Evolutionary conservation across 208 protist genomes (phyloP).

Genomic region (Borovskyia barvae): DNA sequence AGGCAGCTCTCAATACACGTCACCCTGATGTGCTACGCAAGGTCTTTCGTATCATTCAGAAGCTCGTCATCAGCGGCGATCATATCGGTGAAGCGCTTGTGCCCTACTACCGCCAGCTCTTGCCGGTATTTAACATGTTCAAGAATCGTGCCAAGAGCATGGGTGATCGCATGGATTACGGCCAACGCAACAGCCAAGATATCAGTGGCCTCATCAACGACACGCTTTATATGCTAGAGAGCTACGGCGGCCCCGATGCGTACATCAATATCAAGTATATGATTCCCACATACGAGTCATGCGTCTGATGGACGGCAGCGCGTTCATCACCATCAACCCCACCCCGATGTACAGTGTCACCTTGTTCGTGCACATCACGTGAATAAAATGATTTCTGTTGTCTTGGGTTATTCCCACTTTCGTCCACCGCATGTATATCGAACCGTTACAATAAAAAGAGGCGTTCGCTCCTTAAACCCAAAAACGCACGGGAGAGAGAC

Average conservation of each 20-base stretch:
- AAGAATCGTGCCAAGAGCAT: conserved; percentile 90
- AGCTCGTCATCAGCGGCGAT: conserved; percentile 94
- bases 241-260: conserved; percentile 90
- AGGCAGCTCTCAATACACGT: conserved; percentile 97
- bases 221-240: conserved; percentile 95
- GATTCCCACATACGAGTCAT: conserved; percentile 93
- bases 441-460: too few relatives aligned
- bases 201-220: conserved; percentile 96
- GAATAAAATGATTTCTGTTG: too few relatives aligned
- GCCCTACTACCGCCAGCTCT: conserved; percentile 98
- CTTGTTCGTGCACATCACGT: too few relatives aligned
- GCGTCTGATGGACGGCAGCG: too few relatives aligned
- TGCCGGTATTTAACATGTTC: conserved; percentile 99
- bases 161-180: conserved; percentile 96
- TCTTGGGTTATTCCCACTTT: too few relatives aligned
- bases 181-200: conserved; percentile 92
- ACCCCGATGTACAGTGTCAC: neutral
- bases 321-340: too few relatives aligned
- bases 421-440: too few relatives aligned
- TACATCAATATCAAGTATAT: conserved; percentile 97
- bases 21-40: conserved; percentile 95
- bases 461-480: too few relatives aligned
- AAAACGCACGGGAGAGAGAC: too few relatives aligned
- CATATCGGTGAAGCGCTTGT: conserved; percentile 97
- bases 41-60: conserved; percentile 96